phyloP scores from a whole-genome alignment of 2,329 filamentous ascomycete species.

The Neofusicoccum ribis region DNA sequence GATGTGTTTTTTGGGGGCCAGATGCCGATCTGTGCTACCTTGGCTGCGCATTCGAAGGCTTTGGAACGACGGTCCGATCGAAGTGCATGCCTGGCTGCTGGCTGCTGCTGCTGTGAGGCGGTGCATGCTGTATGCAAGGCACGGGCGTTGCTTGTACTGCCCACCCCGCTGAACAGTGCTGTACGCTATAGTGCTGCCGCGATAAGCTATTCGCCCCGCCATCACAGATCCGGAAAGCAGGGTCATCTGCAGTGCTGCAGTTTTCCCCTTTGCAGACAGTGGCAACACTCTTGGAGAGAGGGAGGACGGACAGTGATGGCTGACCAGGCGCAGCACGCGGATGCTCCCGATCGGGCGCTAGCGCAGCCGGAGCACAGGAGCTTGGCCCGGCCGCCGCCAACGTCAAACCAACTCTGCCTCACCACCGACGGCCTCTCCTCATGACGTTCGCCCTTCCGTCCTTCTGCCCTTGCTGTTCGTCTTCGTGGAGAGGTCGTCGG shows the following conservation, averaged over 20 bases:
- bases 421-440: too few species aligned
- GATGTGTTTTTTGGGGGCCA: background rate
- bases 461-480: too few species aligned
- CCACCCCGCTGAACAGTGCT: background rate
- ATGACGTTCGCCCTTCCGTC: too few species aligned
- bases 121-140: background rate
- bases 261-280: background rate
- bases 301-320: too few species aligned
- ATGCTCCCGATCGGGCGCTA: too few species aligned
- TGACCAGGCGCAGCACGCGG: too few species aligned
- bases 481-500: too few species aligned
- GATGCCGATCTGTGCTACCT: background rate
- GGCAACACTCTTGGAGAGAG: too few species aligned
- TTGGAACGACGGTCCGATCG: background rate
- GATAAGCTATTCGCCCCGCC: background rate
- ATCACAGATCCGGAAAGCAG: background rate
- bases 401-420: too few species aligned
- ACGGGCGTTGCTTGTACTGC: constrained; percentile 4
- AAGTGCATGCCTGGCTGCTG: background rate
- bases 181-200: background rate
- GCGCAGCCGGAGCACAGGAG: too few species aligned
- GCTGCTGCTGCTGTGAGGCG: background rate
- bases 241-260: background rate
- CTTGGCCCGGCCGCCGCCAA: too few species aligned
- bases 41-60: background rate